Evolutionary conservation across 768 basidiomycete genomes (phyloP), one percentile per base, ranked within the genome.

Genomic region (Suillus sp.): DNA sequence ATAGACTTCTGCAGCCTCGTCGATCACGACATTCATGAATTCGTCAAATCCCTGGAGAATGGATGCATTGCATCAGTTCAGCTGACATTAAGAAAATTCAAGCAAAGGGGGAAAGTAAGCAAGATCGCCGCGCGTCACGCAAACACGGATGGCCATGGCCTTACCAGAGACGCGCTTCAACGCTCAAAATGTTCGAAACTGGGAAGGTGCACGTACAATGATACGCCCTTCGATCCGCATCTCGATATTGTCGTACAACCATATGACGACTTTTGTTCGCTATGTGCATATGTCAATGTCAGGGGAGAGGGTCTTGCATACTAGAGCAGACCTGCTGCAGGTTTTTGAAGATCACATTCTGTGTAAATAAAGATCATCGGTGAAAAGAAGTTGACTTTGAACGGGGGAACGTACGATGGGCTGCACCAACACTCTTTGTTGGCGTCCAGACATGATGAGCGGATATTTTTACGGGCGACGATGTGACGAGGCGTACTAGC

Each of bases 331-430:
- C 93, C 79, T 92, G 88, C 74, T 96, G 95, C 35, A 97, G 83
- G 79, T 96, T 93, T 89, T 96, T 96, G 85, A 97, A 97, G 78
- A 97, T 97, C 66, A 96, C 92, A 81, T 96, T 96, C 94, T 96
- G 66, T 35, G 61, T 43, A 27, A 42, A 11, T 51, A 50, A 40
- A 68, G 65, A 65, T 66, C 64, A 68, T 42, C n/a, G 34, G 20
- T 53, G 53, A 37, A 30, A 59, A 51, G 38, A 55, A 42, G 45
- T 5, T 25, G 37, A 35, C 13, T 55, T 66, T 32, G 32, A 63
- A 25, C 16, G 14, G 35, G 47, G 50, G 0, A 56, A 81, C 93
- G 71, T 78, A 96, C 96, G 89, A 97, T 97, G 88, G 95, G 95
- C 79, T 98, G 96, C 65, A 98, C 96, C 94, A 98, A 95, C 84